Conservation (phyloP, 768 basidiomycete genomes). For the Termitomyces sp. region DNA sequence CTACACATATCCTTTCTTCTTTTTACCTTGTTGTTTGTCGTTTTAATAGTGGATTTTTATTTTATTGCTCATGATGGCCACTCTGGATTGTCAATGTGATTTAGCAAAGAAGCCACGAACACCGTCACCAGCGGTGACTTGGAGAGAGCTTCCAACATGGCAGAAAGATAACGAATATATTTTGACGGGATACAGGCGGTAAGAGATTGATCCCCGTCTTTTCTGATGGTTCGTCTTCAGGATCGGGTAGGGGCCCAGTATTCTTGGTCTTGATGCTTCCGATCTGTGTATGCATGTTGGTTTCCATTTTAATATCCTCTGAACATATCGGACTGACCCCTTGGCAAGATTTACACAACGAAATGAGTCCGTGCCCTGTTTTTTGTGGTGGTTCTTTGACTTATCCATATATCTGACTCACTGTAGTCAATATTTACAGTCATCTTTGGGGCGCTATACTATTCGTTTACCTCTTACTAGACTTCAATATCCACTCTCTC, state of each 20-base stretch:
- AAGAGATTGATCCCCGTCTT: slow-evolving; percentile 10
- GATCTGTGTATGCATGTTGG: slow-evolving; percentile 66
- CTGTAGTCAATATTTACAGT: slow-evolving; percentile 77
- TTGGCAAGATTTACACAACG: slow-evolving; percentile 65
- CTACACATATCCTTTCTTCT: background rate
- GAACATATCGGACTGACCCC: slow-evolving; percentile 7
- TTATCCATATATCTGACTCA: background rate
- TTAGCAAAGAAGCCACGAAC: slow-evolving; percentile 1
- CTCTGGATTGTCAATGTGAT: background rate
- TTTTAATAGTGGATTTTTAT: background rate
- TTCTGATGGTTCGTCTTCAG: slow-evolving; percentile 4
- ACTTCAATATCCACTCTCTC: slow-evolving; percentile 49
- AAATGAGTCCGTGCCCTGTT: slow-evolving; percentile 45
- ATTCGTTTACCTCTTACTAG: slow-evolving; percentile 49
- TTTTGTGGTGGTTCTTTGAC: slow-evolving; percentile 9
- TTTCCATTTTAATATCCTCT: slow-evolving; percentile 12
- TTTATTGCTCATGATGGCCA: background rate
- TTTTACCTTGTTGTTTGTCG: background rate
- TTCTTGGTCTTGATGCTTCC: slow-evolving; percentile 55
- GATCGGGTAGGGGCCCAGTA: slow-evolving; percentile 48
- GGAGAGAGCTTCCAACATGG: slow-evolving; percentile 62
- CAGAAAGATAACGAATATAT: slow-evolving; percentile 74
- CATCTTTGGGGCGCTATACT: slow-evolving; percentile 68
- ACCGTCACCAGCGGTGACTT: slow-evolving; percentile 29
- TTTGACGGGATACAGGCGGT: slow-evolving; percentile 65